Evolutionary conservation across 2,329 filamentous ascomycete species (phyloP).

Genomic region (Ophiostoma ulmi): DNA sequence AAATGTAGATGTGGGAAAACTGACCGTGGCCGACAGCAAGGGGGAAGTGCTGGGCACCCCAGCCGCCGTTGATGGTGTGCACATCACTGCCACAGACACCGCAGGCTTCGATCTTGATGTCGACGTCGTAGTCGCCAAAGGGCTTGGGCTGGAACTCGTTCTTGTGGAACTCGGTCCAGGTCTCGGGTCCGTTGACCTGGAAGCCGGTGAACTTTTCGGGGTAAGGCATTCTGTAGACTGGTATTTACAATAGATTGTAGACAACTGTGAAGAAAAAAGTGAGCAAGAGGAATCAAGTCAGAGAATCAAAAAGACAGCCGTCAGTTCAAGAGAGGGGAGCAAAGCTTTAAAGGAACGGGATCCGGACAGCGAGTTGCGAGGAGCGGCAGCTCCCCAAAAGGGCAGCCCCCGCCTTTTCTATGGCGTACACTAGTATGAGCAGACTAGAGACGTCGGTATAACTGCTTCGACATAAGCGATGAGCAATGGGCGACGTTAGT

Average conservation of each 20-base stretch:
- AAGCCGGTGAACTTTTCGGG: slow-evolving; percentile 58
- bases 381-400: not conserved
- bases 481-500: not conserved
- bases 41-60: slow-evolving; percentile 58
- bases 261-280: not conserved
- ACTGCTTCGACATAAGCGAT: not conserved
- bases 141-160: slow-evolving; percentile 77
- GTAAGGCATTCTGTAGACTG: slow-evolving; percentile 43
- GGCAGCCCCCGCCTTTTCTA: slow-evolving; percentile 11
- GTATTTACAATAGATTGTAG: not conserved
- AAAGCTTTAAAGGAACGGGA: slow-evolving; percentile 4
- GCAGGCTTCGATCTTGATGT: slow-evolving; percentile 79
- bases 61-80: slow-evolving; percentile 65
- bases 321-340: not conserved
- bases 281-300: not conserved
- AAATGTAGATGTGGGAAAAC: not conserved
- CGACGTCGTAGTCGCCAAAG: slow-evolving; percentile 80
- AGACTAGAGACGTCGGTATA: slow-evolving; percentile 5
- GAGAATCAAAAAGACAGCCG: not conserved
- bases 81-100: slow-evolving; percentile 70
- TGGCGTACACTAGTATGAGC: not conserved
- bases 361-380: slow-evolving; percentile 3
- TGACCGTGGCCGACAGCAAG: slow-evolving; percentile 62
- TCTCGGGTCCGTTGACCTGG: slow-evolving; percentile 51
- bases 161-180: slow-evolving; percentile 60